Conservation (phyloP, 805 yeast species). For the Saturnispora besseyi region DNA sequence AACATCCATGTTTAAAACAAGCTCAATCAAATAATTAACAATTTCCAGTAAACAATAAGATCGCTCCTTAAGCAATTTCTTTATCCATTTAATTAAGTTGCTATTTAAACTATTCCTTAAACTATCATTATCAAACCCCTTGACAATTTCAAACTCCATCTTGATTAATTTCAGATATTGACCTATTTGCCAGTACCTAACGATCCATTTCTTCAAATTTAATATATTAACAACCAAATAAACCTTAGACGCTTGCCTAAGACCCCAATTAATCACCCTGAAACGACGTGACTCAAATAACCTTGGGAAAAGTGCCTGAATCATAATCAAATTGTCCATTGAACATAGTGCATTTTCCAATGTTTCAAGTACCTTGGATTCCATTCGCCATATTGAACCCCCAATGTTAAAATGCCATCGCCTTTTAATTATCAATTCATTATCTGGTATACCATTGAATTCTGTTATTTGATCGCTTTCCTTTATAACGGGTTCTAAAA, state of each 20-base stretch:
- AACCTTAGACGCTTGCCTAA: constrained; percentile 21
- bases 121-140: constrained; percentile 5
- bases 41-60: constrained; percentile 22
- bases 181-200: constrained; percentile 19
- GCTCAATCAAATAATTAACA: constrained; percentile 25
- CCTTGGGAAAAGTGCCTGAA: constrained; percentile 22
- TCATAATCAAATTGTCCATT: constrained; percentile 24
- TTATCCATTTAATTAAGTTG: constrained; percentile 13
- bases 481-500: background rate
- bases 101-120: constrained; percentile 3
- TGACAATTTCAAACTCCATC: constrained; percentile 17
- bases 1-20: constrained; percentile 23
- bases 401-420: background rate
- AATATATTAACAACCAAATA: constrained; percentile 24
- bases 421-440: background rate
- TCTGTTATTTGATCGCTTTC: background rate
- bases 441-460: background rate
- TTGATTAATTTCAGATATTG: constrained; percentile 16
- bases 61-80: constrained; percentile 20
- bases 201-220: constrained; percentile 20
- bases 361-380: constrained; percentile 10
- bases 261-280: constrained; percentile 11
- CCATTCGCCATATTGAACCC: background rate
- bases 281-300: constrained; percentile 5
- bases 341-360: constrained; percentile 20